These are phyloP conservation scores for Paraphoma chrysanthemicola DNA, from an alignment of 2,329 filamentous ascomycete genomes.

Conservation along the genomic window DNA sequence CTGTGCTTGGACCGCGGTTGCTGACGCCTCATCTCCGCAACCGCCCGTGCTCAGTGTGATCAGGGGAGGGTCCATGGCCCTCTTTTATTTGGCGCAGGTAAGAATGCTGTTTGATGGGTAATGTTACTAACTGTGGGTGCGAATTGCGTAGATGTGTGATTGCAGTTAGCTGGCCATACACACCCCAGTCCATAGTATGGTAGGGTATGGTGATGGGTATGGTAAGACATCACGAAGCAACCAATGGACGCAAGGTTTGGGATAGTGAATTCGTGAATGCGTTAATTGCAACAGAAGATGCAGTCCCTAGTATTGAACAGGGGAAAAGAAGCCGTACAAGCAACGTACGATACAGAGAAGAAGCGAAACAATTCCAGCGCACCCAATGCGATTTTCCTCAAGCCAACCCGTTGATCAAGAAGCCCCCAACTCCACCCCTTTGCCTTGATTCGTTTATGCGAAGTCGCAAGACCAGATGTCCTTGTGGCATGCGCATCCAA, in stretches of 20 bases:
- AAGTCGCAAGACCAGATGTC: constrained; percentile 44
- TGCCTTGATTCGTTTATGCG: constrained; percentile 24
- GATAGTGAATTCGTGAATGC: constrained; percentile 16
- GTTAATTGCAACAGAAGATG: constrained; percentile 16
- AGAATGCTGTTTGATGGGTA: not conserved
- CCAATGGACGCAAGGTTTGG: not conserved
- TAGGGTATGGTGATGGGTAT: not conserved
- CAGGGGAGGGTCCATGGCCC: not conserved
- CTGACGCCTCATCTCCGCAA: constrained; percentile 9
- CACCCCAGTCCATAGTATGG: too few species aligned
- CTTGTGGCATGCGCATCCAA: constrained; percentile 30
- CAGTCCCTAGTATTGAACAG: constrained; percentile 11
- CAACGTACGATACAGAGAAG: constrained; percentile 23
- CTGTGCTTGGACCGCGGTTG: constrained; percentile 7
- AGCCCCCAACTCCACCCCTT: constrained; percentile 3
- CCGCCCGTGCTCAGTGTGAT: constrained; percentile 1
- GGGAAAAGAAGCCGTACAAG: constrained; percentile 14
- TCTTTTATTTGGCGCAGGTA: not conserved
- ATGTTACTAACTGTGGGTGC: not conserved
- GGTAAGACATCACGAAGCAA: not conserved
- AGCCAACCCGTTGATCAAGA: constrained; percentile 17
- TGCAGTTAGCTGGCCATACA: not conserved
- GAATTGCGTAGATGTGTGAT: not conserved
- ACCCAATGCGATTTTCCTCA: constrained; percentile 15
- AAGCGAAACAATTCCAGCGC: constrained; percentile 22